Conservation (phyloP, 2,329 filamentous ascomycete species). For the Alternaria postmessia region DNA sequence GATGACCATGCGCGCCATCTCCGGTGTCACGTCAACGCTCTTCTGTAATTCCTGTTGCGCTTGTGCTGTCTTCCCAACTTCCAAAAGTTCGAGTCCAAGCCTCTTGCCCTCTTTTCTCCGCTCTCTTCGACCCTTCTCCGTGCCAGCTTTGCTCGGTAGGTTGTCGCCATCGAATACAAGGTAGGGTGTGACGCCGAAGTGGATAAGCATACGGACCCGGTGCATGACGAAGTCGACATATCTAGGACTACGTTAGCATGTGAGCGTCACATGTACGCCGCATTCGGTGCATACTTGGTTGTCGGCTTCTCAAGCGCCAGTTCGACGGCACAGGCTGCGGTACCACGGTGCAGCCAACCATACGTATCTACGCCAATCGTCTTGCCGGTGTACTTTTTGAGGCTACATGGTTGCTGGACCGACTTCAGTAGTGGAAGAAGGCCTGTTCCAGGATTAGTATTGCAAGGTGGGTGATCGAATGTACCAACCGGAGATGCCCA, state of each 20-base stretch:
- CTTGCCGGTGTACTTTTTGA: conserved; percentile 87
- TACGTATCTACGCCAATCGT: conserved; percentile 96
- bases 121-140: conserved; percentile 79
- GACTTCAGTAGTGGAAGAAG: conserved; percentile 93
- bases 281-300: conserved; percentile 69
- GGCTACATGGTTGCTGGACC: conserved; percentile 85
- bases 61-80: conserved; percentile 79
- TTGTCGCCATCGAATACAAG: conserved; percentile 96
- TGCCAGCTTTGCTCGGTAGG: conserved; percentile 89
- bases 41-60: conserved; percentile 91
- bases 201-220: conserved; percentile 90
- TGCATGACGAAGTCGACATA: conserved; percentile 91
- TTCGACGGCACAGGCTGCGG: conserved; percentile 88
- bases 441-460: conserved; percentile 61
- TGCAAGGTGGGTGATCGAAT: conserved; percentile 26
- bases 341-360: conserved; percentile 96
- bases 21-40: conserved; percentile 91
- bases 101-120: conserved; percentile 79
- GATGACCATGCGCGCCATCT: conserved; percentile 92
- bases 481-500: conserved; percentile 52
- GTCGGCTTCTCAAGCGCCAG: conserved; percentile 89
- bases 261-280: neutral
- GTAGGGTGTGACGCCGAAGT: conserved; percentile 94
- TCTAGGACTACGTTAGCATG: conserved; percentile 57
- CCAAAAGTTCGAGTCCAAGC: conserved; percentile 78